A percentile compares a stretch with the other conserved stretches of the same genome.
These are phyloP conservation scores for Escallonia rubra DNA, from an alignment of 129 eudicot genomes.

Conservation along the genomic window DNA sequence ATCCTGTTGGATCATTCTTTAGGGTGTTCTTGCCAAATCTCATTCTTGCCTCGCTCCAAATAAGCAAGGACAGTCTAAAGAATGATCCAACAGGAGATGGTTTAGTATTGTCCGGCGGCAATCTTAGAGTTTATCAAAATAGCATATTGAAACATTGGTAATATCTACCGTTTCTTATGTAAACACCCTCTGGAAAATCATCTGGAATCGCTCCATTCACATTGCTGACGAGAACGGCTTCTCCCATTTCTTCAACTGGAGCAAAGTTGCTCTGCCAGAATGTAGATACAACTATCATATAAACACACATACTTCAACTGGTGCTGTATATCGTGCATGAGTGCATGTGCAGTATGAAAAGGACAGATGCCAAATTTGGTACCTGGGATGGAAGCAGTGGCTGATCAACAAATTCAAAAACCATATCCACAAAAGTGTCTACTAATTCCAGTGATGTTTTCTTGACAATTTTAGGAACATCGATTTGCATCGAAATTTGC, in stretches of 20 bases:
- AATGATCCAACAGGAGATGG: too few species aligned
- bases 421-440: conserved; percentile 46
- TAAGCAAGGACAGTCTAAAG: too few species aligned
- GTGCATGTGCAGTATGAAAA: too few species aligned
- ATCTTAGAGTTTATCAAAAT: too few species aligned
- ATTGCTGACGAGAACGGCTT: conserved; percentile 14
- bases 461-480: conserved; percentile 31
- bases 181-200: conserved; percentile 59
- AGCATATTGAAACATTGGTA: neutral
- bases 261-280: conserved; percentile 47
- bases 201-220: conserved; percentile 44
- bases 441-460: conserved; percentile 35
- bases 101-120: too few species aligned
- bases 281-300: neutral
- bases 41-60: too few species aligned
- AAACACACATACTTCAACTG: neutral
- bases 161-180: conserved; percentile 66
- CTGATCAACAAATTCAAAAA: conserved; percentile 56
- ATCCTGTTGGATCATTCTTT: too few species aligned
- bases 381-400: conserved; percentile 66
- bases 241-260: conserved; percentile 54
- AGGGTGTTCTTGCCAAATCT: too few species aligned
- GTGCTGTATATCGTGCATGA: neutral
- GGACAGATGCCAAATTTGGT: neutral
- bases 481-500: conserved; percentile 18